These are phyloP conservation scores for Boletus edulis DNA, from an alignment of 768 basidiomycete species.

Conservation along the genomic window DNA sequence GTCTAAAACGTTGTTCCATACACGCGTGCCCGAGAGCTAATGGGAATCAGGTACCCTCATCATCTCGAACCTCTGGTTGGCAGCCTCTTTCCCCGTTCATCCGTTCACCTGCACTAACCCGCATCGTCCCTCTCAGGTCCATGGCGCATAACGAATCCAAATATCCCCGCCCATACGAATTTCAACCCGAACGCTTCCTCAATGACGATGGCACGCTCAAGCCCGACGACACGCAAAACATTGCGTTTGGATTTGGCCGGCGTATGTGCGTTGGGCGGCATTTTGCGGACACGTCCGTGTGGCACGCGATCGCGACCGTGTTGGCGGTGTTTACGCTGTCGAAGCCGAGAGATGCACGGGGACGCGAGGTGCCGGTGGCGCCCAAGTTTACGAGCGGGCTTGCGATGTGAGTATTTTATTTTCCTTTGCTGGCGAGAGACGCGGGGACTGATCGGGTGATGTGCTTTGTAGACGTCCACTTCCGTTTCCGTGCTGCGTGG, in stretches of 20 bases:
- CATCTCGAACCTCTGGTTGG: slow-evolving; percentile 11
- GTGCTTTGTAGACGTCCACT: slow-evolving; percentile 1
- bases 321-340: slow-evolving; percentile 13
- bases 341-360: slow-evolving; percentile 3
- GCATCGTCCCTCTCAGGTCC: slow-evolving; percentile 1
- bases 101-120: background rate
- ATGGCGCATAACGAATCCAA: slow-evolving; percentile 24
- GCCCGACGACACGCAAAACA: slow-evolving; percentile 7
- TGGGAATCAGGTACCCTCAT: slow-evolving; percentile 2
- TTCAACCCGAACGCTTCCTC: slow-evolving; percentile 41
- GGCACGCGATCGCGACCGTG: slow-evolving; percentile 14
- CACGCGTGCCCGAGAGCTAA: background rate
- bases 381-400: slow-evolving; percentile 14
- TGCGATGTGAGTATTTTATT: slow-evolving; percentile 2
- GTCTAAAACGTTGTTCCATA: background rate
- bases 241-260: slow-evolving; percentile 26
- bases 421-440: background rate
- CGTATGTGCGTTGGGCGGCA: slow-evolving; percentile 24
- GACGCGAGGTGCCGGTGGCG: slow-evolving; percentile 12
- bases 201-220: slow-evolving; percentile 20
- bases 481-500: slow-evolving; percentile 9
- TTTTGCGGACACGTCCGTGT: slow-evolving; percentile 19
- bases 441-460: background rate
- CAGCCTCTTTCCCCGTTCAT: background rate
- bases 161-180: slow-evolving; percentile 36